Base-by-base conservation (phyloP, 805 yeast genomes). In the Zygosaccharomyces lentus region DNA sequence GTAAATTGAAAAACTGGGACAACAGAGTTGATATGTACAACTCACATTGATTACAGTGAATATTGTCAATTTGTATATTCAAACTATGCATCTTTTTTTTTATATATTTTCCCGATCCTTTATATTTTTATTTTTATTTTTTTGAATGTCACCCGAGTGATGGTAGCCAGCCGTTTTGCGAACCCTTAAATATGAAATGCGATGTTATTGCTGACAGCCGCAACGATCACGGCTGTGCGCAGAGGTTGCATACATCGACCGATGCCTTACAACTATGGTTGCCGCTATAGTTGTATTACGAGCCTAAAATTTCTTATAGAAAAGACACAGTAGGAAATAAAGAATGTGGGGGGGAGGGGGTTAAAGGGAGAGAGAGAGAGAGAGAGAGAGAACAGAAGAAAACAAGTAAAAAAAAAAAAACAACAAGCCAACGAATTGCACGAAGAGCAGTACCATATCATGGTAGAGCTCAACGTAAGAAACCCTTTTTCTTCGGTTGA, bases 401-500 rank as follows among this genome's bases (percentile, higher is more conserved):
- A n/a, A n/a, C n/a, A n/a, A n/a, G n/a, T n/a, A n/a, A n/a, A n/a
- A n/a, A n/a, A n/a, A 6, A 13, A 26, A 15, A 26, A 8, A 37
- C 4, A 37, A 25, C 25, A 15, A 15, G 12, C 9, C 13, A 37
- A 12, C n/a, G 19, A 16, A 7, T 35, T 7, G 27, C 15, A 10
- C 13, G 25, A 35, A 10, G 10, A 23, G 27, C 13, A 6, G 6
- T 2, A 24, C 38, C 10, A 21, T n/a, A n/a, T 4, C 2, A 27
- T 19, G 32, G 5, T n/a, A 29, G 3, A 5, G 9, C 16, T 35
- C 27, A 79, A 75, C 90, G 89, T 59, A 86, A 74, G 73, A 86
- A 85, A 15, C 95, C 93, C 65, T 86, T 86, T 69, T 87, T 80
- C 50, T 84, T 71, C 69, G 83, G 82, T 37, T 79, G 76, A 56